Percentiles rank a stretch among this genome's conserved stretches.
Evolutionary conservation across 371 early-diverging fungal genomes (phyloP).

Genomic region (Mucor lusitanicus): DNA sequence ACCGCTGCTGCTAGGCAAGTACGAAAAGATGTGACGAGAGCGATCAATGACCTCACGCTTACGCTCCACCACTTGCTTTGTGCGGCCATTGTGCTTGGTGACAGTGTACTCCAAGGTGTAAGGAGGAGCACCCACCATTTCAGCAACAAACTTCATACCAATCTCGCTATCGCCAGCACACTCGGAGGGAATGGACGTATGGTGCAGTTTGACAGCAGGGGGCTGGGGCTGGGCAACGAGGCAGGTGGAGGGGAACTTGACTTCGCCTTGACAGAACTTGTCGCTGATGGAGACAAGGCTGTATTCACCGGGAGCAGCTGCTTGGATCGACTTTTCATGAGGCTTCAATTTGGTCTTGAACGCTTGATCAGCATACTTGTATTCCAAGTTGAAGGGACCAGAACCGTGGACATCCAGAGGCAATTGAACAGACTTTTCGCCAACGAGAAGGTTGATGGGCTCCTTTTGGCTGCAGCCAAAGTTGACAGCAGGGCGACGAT

Average conservation of each 20-base stretch:
- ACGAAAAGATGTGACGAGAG: constrained; percentile 43
- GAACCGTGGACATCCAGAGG: constrained; percentile 39
- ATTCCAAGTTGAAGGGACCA: constrained; percentile 36
- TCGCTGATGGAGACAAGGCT: constrained; percentile 34
- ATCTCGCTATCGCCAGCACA: constrained; percentile 47
- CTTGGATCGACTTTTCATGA: constrained; percentile 16
- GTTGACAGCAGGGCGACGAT: constrained; percentile 36
- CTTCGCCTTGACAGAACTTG: constrained; percentile 40
- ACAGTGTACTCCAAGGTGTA: constrained; percentile 43
- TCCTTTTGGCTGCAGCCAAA: constrained; percentile 38
- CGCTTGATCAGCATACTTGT: constrained; percentile 11
- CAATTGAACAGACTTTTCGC: constrained; percentile 23
- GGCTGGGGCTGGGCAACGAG: constrained; percentile 46
- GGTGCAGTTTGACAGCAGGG: constrained; percentile 34
- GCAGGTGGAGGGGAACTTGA: constrained; percentile 44
- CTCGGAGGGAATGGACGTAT: constrained; percentile 49
- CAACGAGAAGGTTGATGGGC: constrained; percentile 42
- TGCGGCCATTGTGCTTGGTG: constrained; percentile 28
- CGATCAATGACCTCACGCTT: constrained; percentile 37
- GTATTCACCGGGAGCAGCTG: constrained; percentile 42
- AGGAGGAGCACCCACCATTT: constrained; percentile 45
- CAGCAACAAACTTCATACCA: constrained; percentile 49
- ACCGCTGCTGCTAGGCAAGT: constrained; percentile 44
- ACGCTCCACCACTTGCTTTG: constrained; percentile 27
- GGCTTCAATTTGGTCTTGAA: background rate